Evolutionary conservation across 2,329 filamentous ascomycete genomes (phyloP).

Genomic region (Diaporthe ampelina): DNA sequence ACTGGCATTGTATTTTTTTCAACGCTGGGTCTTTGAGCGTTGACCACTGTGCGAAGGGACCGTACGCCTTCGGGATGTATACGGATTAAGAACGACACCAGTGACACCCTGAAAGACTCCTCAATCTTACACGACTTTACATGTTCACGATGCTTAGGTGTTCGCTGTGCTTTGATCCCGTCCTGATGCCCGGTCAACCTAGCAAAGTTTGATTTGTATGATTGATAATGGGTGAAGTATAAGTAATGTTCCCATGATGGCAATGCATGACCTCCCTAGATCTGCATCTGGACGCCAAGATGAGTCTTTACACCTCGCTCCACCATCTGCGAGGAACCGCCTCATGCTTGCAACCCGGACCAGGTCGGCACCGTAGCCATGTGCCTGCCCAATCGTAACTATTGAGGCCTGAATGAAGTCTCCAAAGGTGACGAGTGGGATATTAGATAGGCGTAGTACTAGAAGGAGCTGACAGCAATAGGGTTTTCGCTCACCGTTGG

Average conservation of each 20-base stretch:
- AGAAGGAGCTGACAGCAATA: neutral
- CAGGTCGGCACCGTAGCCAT: neutral
- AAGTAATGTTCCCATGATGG: neutral
- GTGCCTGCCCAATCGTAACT: neutral
- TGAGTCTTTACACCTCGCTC: neutral
- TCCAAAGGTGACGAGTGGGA: neutral
- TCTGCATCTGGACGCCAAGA: conserved; percentile 17
- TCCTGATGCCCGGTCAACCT: neutral
- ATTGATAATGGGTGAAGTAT: neutral
- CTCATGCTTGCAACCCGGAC: neutral
- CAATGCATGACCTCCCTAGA: neutral
- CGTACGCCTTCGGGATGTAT: too few relatives aligned
- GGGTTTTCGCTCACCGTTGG: conserved; percentile 25
- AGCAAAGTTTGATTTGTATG: neutral
- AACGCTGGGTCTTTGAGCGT: too few relatives aligned
- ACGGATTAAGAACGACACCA: too few relatives aligned
- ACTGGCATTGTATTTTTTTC: too few relatives aligned
- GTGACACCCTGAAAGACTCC: neutral
- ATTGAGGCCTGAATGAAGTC: neutral
- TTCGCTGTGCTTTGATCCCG: neutral
- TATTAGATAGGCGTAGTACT: neutral
- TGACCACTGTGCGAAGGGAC: too few relatives aligned
- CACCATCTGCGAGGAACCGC: neutral
- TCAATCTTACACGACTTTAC: neutral
- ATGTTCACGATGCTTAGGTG: neutral